phyloP scores from a whole-genome alignment of 306 rosid species.

The Medicago ruthenica region DNA sequence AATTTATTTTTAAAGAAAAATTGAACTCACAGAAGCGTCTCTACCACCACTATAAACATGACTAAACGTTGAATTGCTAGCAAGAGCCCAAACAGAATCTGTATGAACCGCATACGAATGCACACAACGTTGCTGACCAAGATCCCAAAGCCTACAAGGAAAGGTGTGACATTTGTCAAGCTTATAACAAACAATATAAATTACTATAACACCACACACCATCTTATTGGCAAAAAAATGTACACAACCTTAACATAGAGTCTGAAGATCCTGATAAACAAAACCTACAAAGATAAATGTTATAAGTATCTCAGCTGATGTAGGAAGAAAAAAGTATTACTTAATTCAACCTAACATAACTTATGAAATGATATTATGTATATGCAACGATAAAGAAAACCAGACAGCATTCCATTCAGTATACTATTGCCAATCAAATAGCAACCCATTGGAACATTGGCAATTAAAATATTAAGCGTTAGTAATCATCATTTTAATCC shows the following conservation, averaged over 20 bases:
- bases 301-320: constrained; percentile 25
- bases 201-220: constrained; percentile 6
- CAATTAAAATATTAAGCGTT: constrained; percentile 2
- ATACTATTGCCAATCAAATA: constrained; percentile 18
- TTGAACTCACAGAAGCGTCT: constrained; percentile 88
- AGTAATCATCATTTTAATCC: constrained; percentile 5
- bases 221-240: constrained; percentile 53
- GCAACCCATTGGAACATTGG: constrained; percentile 23
- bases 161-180: constrained; percentile 41
- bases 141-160: constrained; percentile 91
- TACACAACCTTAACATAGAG: constrained; percentile 92
- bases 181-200: constrained; percentile 29
- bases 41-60: constrained; percentile 99
- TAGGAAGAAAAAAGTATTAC: constrained; percentile 14
- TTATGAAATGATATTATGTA: constrained; percentile 22
- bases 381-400: constrained; percentile 26
- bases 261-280: constrained; percentile 99
- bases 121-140: constrained; percentile 96
- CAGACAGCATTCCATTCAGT: not conserved
- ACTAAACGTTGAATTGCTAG: constrained; percentile 91
- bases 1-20: constrained; percentile 31
- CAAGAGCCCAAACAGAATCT: constrained; percentile 99
- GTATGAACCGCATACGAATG: constrained; percentile 99
- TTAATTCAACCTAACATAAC: constrained; percentile 27
- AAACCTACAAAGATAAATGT: constrained; percentile 62